These are phyloP conservation scores for Pezicula neosporulosa DNA, from an alignment of 2,329 filamentous ascomycete genomes.

Conservation along the genomic window DNA sequence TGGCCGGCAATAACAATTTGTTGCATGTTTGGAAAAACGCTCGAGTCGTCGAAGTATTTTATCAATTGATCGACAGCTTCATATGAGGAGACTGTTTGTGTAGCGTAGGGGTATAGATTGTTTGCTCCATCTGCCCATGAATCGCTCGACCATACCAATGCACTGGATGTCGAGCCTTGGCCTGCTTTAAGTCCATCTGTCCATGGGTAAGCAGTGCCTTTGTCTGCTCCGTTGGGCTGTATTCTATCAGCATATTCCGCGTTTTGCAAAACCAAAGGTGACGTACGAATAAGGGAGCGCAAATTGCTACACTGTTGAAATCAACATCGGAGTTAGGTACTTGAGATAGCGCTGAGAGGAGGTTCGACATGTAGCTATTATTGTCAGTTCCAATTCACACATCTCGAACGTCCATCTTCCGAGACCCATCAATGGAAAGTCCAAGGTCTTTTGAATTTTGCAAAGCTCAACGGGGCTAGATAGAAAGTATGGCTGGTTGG, in stretches of 20 bases:
- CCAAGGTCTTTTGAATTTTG: too few species aligned
- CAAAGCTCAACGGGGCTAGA: too few species aligned
- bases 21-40: slow-evolving; percentile 30
- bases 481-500: too few species aligned
- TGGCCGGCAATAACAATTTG: slow-evolving; percentile 34
- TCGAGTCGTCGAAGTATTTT: slow-evolving; percentile 29
- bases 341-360: slow-evolving; percentile 28
- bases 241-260: not conserved
- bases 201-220: slow-evolving; percentile 30
- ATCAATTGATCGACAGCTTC: slow-evolving; percentile 31
- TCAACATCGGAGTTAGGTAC: slow-evolving; percentile 25
- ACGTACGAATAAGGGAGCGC: slow-evolving; percentile 27
- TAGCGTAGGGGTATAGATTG: slow-evolving; percentile 28
- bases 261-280: not conserved
- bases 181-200: slow-evolving; percentile 12
- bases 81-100: slow-evolving; percentile 26
- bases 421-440: too few species aligned
- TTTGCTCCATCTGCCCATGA: slow-evolving; percentile 30
- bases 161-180: slow-evolving; percentile 27
- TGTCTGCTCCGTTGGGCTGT: slow-evolving; percentile 30
- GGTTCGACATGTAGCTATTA: slow-evolving; percentile 28
- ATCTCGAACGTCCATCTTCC: not conserved
- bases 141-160: slow-evolving; percentile 30
- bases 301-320: slow-evolving; percentile 26
- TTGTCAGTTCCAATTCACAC: not conserved